Conservation (phyloP, 441 rosid genomes). For the Biscutella laevigata region DNA sequence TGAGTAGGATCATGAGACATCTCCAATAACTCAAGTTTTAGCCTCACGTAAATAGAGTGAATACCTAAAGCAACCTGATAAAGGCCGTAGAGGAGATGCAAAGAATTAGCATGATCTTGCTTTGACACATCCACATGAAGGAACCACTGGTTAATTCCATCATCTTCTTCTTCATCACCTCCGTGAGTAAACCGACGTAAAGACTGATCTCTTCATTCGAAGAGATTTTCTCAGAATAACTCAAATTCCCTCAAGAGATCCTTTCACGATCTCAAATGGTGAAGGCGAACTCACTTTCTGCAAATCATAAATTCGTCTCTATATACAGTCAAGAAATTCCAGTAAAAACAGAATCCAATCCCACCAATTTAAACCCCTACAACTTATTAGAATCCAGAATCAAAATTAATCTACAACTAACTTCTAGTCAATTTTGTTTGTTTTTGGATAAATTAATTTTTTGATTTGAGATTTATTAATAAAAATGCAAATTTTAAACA, state of each 20-base stretch:
- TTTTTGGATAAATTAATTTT: too few relatives aligned
- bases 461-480: too few relatives aligned
- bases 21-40: constrained; percentile 36
- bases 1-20: constrained; percentile 31
- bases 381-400: too few relatives aligned
- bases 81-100: constrained; percentile 71
- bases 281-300: constrained; percentile 82
- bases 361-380: too few relatives aligned
- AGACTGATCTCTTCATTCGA: constrained; percentile 61
- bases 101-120: constrained; percentile 46
- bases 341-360: too few relatives aligned
- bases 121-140: constrained; percentile 73
- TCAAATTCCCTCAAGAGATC: constrained; percentile 54
- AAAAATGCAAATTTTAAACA: too few relatives aligned
- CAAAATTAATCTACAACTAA: too few relatives aligned
- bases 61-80: constrained; percentile 86
- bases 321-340: constrained; percentile 9
- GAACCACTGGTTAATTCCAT: constrained; percentile 63
- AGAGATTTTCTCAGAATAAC: constrained; percentile 56
- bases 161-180: constrained; percentile 42
- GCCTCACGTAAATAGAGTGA: constrained; percentile 68
- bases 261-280: constrained; percentile 49
- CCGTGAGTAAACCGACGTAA: constrained; percentile 52
- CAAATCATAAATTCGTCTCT: neutral
- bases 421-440: too few relatives aligned